Evolutionary conservation across 2,329 filamentous ascomycete genomes (phyloP), one percentile per base, ranked within the genome.

Genomic region (Paecilomyces sp.): DNA sequence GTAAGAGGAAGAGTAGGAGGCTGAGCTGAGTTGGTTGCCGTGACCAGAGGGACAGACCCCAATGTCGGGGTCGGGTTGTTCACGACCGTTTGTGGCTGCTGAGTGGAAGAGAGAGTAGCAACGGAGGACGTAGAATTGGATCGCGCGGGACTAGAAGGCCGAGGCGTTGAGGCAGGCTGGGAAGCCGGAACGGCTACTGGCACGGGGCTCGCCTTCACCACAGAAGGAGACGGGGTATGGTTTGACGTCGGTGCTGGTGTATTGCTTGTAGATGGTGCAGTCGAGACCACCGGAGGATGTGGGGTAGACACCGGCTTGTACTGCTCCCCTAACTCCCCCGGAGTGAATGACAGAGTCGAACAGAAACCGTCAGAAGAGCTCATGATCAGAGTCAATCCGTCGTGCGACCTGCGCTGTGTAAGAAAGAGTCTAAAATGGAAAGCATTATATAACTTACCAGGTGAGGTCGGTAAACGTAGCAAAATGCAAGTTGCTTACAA

Each of bases 281-380:
- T 75, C 68, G 77, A 67, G 55, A 70, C 67, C 62, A 68, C 54
- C 64, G 68, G 64, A 69, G 71, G 62, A 73, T 74, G 68, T n/a
- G 58, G 68, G 66, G 66, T 63, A 67, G 68, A 70, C 65, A 65
- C 66, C 58, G 66, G 61, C 8, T 86, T 87, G 72, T 95, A 95
- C 4, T 86, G 77, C 64, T 93, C 87, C 12, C 94, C 94, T 1
- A 99, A 80, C 73, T 99, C 94, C 8, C 91, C 90, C 1, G 89
- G 80, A 1, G 85, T 76, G 70, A 99, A 99, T 0, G 92, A 89
- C 5, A 99, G 80, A 0, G 90, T 89, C 0, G 94, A 99, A 74
- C 94, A 99, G 78, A 97, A 99, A 0, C 94, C 94, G 74, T 99
- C 94, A 0, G 94, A 97, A 0, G 94, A 99, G n/a, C 92, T 94